Conservation (phyloP, 2,329 filamentous ascomycete genomes). For the Zymoseptoria crescenta region DNA sequence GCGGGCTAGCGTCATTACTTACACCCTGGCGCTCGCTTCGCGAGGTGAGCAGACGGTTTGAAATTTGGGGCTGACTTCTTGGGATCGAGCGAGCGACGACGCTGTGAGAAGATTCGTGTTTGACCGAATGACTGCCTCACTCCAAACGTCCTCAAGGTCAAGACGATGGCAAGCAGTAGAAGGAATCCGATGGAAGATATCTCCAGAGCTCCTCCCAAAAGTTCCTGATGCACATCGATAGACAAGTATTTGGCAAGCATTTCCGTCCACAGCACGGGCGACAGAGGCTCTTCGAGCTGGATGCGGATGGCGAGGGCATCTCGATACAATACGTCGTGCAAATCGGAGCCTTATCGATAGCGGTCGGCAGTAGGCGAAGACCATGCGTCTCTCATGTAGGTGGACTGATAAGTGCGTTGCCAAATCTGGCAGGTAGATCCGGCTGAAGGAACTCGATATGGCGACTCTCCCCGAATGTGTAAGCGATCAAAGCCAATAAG, state of each 20-base stretch:
- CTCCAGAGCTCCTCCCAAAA: no score
- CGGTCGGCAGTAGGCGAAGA: background rate
- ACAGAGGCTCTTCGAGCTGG: no score
- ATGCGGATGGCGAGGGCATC: no score
- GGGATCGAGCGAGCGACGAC: constrained; percentile 33
- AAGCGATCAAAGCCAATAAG: background rate
- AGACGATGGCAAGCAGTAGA: background rate
- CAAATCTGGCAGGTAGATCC: background rate
- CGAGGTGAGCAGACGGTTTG: constrained; percentile 21
- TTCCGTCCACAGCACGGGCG: no score
- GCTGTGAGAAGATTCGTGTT: constrained; percentile 3
- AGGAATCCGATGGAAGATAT: no score
- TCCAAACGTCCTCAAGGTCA: background rate
- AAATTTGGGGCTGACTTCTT: constrained; percentile 36
- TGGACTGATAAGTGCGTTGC: background rate
- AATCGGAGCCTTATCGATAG: background rate
- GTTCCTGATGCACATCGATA: no score
- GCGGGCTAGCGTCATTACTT: constrained; percentile 8
- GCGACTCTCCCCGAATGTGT: background rate
- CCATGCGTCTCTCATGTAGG: background rate
- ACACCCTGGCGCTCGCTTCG: constrained; percentile 42
- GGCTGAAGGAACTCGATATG: background rate
- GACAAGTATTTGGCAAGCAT: no score
- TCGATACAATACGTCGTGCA: no score
- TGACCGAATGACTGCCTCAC: background rate